Conservation (phyloP, 1,284 basidiomycete species). For the Irpex rosettiformis region DNA sequence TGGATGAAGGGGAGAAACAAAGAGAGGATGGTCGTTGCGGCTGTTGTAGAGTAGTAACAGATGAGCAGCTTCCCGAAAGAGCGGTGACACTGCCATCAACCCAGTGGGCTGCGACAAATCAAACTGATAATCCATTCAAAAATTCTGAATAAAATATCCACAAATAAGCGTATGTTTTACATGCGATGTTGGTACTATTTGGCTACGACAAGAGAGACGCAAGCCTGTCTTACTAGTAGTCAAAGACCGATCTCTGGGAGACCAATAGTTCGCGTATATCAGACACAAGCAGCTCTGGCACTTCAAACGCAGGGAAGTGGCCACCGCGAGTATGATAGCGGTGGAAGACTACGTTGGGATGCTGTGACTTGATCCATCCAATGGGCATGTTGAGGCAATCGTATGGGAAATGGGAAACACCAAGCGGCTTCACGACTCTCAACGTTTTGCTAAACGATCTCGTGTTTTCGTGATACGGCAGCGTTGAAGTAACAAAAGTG, state of each 20-base stretch:
- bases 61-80: neutral
- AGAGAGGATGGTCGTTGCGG: neutral
- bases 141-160: neutral
- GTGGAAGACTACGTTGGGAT: neutral
- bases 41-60: no score
- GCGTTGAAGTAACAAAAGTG: neutral
- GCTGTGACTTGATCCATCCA: neutral
- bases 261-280: neutral
- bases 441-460: neutral
- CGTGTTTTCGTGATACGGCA: neutral
- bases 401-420: neutral
- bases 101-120: neutral
- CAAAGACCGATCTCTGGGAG: neutral
- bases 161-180: neutral
- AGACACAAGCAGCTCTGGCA: neutral
- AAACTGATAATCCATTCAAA: neutral
- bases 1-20: neutral
- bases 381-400: neutral
- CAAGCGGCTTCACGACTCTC: neutral
- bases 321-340: neutral
- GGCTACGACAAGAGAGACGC: no score
- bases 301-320: neutral
- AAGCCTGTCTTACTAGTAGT: neutral
- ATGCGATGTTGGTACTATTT: neutral
- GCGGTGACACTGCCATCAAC: neutral